Conservation (phyloP, 2,329 filamentous ascomycete species). For the Aspergillus clavatus region DNA sequence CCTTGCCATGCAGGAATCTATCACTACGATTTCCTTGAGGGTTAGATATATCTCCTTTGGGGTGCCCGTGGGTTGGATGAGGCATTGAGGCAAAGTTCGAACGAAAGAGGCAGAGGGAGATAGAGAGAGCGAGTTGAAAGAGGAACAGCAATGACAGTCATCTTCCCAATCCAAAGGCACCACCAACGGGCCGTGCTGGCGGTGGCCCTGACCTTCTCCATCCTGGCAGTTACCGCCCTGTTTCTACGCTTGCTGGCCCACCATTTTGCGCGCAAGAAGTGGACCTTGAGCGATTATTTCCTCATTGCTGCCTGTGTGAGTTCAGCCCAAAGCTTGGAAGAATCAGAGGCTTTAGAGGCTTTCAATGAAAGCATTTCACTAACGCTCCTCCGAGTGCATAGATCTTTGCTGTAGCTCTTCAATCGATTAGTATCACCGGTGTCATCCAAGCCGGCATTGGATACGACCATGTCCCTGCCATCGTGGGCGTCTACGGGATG, state of each 20-base stretch:
- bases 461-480: constrained; percentile 15
- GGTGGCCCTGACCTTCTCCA: constrained; percentile 15
- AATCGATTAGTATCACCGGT: constrained; percentile 20
- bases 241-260: constrained; percentile 18
- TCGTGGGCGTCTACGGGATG: constrained; percentile 12
- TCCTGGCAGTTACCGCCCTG: constrained; percentile 16
- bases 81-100: no score
- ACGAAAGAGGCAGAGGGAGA: no score
- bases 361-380: neutral
- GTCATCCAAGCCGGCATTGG: constrained; percentile 21
- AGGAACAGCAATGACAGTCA: no score
- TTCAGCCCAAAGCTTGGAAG: no score
- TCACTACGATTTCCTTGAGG: no score
- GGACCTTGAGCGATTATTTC: constrained; percentile 18
- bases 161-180: constrained; percentile 16
- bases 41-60: no score
- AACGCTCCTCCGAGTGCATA: constrained; percentile 2
- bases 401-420: constrained; percentile 20
- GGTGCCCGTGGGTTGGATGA: no score
- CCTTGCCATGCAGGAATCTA: no score
- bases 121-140: no score
- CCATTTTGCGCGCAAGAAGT: constrained; percentile 15
- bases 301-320: constrained; percentile 20
- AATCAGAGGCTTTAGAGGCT: no score
- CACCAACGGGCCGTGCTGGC: constrained; percentile 15